Base-by-base conservation (phyloP, 2,329 filamentous ascomycete genomes). In the Thielaviopsis punctulata region DNA sequence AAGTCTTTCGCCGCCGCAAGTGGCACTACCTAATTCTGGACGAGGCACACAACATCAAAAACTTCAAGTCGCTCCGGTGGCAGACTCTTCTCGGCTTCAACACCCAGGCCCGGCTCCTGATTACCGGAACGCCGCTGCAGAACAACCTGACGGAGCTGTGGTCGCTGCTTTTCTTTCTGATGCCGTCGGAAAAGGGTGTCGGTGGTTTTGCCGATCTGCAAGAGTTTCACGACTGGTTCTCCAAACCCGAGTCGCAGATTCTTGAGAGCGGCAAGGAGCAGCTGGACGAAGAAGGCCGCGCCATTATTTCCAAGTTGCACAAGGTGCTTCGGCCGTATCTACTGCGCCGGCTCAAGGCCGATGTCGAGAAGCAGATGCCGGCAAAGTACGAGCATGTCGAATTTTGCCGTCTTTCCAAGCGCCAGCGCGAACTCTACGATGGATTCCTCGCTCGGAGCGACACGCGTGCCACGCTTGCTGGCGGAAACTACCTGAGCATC, bases 21-120 rank as follows among this genome's bases (percentile, higher is more conserved):
- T 98, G 93, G 93, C 89, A 96, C 63, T 98, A 96, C 66, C 87
- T 98, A 77, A 89, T 98, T 57, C 77, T 98, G 1, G 92, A 98
- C 60, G 92, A 98, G 68, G 92, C 93, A 0, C 92, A 98, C 70
- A 96, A 98, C 67, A 98, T 98, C 73, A 96, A 98, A 63, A 98
- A 98, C 66, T 98, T 96, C 73, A 89, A 94, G 62, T 95, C 90
- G 1, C 89, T 95, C 64, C 76, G 90, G 57, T 98, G 92, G 89
- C 92, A 96, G 64, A 90, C 88, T 0, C 76, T 98, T 57, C 77
- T 98, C 21, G 92, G 85, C 0, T 93, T 98, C 69, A 90, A 93
- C 60, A 96, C 92, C 0, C 81, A 84, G 57, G 82, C 89, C 24
- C 79, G 92, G 30, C 76, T 98, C 10, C 69, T 98, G 0, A 73